Conservation (phyloP, 805 yeast species). For the Saturnispora hagleri region DNA sequence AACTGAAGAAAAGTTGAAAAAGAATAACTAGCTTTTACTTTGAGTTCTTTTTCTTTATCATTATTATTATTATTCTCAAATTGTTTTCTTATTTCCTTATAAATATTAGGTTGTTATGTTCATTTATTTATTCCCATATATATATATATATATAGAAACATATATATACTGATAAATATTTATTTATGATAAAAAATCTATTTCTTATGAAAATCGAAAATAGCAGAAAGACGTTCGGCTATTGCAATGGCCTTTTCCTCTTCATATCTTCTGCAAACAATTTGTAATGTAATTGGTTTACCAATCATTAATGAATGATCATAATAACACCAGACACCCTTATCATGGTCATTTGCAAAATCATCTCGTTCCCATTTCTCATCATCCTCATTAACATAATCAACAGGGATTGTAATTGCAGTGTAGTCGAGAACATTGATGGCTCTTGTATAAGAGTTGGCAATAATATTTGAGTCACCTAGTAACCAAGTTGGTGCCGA, state of each 20-base stretch:
- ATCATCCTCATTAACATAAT: slow-evolving; percentile 30
- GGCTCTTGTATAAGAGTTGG: slow-evolving; percentile 45
- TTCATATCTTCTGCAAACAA: slow-evolving; percentile 44
- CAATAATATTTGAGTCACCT: slow-evolving; percentile 31
- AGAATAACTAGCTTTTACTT: not conserved
- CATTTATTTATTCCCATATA: not conserved
- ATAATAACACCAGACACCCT: slow-evolving; percentile 30
- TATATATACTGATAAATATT: not conserved
- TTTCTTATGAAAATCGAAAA: not conserved
- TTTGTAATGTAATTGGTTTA: slow-evolving; percentile 48
- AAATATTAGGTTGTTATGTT: not conserved
- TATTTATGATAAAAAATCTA: not conserved
- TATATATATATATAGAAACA: not conserved
- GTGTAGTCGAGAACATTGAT: slow-evolving; percentile 47
- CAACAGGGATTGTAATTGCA: slow-evolving; percentile 35
- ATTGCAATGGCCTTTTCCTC: slow-evolving; percentile 48
- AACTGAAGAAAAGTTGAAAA: slow-evolving; percentile 3
- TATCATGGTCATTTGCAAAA: slow-evolving; percentile 29
- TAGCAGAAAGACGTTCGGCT: slow-evolving; percentile 13
- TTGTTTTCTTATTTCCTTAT: not conserved
- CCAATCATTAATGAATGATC: slow-evolving; percentile 32
- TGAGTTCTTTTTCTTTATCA: not conserved
- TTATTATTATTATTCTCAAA: not conserved
- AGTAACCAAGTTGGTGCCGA: slow-evolving; percentile 33
- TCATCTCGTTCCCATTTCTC: slow-evolving; percentile 30